These are phyloP conservation scores for Candida freyschussii DNA, from an alignment of 1,139 yeast species.

Conservation along the genomic window DNA sequence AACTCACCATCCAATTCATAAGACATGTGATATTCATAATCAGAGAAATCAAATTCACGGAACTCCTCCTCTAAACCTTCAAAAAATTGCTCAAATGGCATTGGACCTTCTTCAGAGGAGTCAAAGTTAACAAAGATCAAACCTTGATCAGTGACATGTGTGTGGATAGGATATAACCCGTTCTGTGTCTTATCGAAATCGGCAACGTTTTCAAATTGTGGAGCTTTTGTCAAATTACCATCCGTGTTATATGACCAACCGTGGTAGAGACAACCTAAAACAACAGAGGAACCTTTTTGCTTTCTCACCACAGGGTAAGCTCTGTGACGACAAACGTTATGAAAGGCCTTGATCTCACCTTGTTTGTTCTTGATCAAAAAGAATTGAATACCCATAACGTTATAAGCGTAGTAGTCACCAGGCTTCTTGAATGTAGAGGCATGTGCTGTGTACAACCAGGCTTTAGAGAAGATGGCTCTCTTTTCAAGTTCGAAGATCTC, in stretches of 20 bases:
- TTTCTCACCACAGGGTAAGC: conserved; percentile 58
- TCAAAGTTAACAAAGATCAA: conserved; percentile 52
- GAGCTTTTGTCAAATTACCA: conserved; percentile 53
- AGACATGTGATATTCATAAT: conserved; percentile 62
- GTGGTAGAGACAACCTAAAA: conserved; percentile 57
- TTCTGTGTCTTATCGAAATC: conserved; percentile 54
- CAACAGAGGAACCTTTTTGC: conserved; percentile 51
- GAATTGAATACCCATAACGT: conserved; percentile 49
- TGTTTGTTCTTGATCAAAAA: conserved; percentile 50
- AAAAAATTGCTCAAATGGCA: conserved; percentile 48
- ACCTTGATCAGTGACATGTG: conserved; percentile 53
- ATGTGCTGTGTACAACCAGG: conserved; percentile 54
- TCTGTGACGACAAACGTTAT: conserved; percentile 60
- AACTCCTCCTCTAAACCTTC: conserved; percentile 46
- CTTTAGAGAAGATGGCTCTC: conserved; percentile 49
- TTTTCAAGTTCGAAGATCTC: conserved; percentile 54
- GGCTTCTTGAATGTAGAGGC: conserved; percentile 46
- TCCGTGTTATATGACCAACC: conserved; percentile 64
- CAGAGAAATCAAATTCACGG: conserved; percentile 52
- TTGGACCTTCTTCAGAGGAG: conserved; percentile 28
- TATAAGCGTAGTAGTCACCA: conserved; percentile 51
- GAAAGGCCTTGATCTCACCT: conserved; percentile 53
- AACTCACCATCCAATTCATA: conserved; percentile 58
- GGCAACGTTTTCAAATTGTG: conserved; percentile 54
- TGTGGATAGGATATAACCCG: conserved; percentile 49